Evolutionary conservation across 768 basidiomycete species (phyloP), one percentile per base, ranked within the genome.

Genomic region (Hygrophoropsis aurantiaca): DNA sequence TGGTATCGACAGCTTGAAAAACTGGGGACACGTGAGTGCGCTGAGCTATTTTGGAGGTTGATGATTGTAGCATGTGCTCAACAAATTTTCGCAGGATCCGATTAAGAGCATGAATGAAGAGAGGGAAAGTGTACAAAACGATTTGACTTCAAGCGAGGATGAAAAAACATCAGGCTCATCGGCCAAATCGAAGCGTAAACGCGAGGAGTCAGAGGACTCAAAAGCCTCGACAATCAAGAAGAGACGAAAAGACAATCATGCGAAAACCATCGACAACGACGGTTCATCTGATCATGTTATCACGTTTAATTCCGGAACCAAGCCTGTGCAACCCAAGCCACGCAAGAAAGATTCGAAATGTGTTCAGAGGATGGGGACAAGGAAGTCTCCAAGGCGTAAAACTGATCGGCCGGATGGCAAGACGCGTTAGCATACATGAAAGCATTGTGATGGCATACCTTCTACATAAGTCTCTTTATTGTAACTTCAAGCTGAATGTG

Each of bases 1-100:
- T 38, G 40, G 32, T 42, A 15, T 26, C 4, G 19, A 13, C 32
- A 67, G 63, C 35, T 36, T 66, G 37, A 62, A 61, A 33, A 66
- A 67, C 40, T 66, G 64, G 64, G 61, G 67, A 20, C 67, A 67
- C 47, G 66, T 66, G 40, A 47, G 63, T 52, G n/a, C n/a, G 36
- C 35, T 30, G 38, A 15, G 25, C 33, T 11, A 34, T 23, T 11
- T 30, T 13, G 27, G 27, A 13, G 27, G 27, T 6, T 13, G 16
- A 7, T 25, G 1, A 8, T 7, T 18, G 19, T 11, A 11, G 8
- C 5, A 21, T 18, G 2, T 30, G 27, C 25, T 9, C 11, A 47
- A 26, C 11, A 38, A 20, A 19, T 18, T 32, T 36, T 39, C 25
- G 11, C 42, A 68, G 64, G 61, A 67, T 26, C 59, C 64, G 3